Base-by-base conservation (phyloP, 2,329 filamentous ascomycete genomes). In the Xylaria multiplex region DNA sequence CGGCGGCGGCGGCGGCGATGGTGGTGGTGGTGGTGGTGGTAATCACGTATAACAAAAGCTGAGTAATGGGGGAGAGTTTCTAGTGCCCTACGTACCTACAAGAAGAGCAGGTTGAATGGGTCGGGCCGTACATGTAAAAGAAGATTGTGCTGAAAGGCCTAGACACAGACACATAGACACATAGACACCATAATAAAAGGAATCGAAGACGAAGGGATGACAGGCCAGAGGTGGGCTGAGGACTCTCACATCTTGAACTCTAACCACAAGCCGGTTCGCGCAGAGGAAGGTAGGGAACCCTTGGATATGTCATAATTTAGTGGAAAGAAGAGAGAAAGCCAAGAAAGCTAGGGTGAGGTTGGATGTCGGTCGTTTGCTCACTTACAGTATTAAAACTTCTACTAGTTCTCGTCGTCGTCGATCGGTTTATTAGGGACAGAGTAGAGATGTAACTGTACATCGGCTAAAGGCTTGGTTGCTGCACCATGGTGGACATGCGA, bases 391-490 rank as follows among this genome's bases (percentile, higher is more conserved):
- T 58, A 59, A 61, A 54, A 24, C 30, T 22, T 30, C 32, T 54
- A 32, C 30, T 43, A 53, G 37, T 48, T 58, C 49, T 55, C 43
- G 59, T 55, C 35, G 59, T 62, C 54, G 64, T 66, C 50, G 64
- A 66, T 62, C 59, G 46, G 52, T 46, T 54, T 59, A 63, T 55
- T 61, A 55, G 27, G 43, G 30, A 59, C 27, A 46, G 53, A 66
- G 59, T 50, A 45, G 13, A 43, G 19, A 42, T 55, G 53, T 55
- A 55, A 55, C 53, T 55, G 53, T 55, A 54, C 58, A 49, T 68
- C 62, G 62, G 62, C 65, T 68, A 65, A 68, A 68, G 62, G 59
- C 55, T 65, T 63, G 62, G 53, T 49, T 65, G 62, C 42, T 40
- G 62, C 45, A 48, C 27, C 30, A 16, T 11, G 48, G 42, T 49